Percentiles rank a stretch among this genome's conserved stretches.
Conservation (phyloP, 305 asterid species). For the Rubia peregrina region DNA sequence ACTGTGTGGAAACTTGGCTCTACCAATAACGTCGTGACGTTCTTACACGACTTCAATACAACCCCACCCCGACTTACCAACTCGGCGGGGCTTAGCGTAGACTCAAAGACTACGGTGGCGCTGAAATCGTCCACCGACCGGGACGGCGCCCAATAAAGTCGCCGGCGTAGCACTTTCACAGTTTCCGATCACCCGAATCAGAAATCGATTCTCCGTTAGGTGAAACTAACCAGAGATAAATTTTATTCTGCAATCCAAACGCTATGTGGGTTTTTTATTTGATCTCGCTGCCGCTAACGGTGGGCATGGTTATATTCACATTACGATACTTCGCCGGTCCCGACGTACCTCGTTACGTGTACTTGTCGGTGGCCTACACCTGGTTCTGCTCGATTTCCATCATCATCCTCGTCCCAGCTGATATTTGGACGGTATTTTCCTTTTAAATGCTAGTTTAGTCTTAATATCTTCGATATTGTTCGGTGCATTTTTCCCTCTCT, state of each 20-base stretch:
- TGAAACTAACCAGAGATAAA: background rate
- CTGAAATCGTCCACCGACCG: constrained; percentile 13
- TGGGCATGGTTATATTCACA: constrained; percentile 81
- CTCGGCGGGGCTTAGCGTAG: background rate
- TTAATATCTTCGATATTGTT: background rate
- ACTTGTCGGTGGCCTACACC: constrained; percentile 86
- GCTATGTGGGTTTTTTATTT: constrained; percentile 95
- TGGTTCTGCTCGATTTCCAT: constrained; percentile 96
- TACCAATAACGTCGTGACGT: no score
- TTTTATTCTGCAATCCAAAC: background rate
- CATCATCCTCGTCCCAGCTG: constrained; percentile 97
- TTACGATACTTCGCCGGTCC: constrained; percentile 91
- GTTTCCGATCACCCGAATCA: constrained; percentile 4
- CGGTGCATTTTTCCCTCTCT: background rate
- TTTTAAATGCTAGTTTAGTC: constrained; percentile 6
- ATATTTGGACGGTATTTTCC: constrained; percentile 82
- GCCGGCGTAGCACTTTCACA: background rate
- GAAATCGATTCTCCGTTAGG: background rate
- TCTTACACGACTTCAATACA: constrained; percentile 1
- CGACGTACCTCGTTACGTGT: constrained; percentile 84
- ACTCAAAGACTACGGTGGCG: constrained; percentile 9
- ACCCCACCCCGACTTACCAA: background rate
- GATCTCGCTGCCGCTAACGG: constrained; percentile 95
- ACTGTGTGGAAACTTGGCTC: no score
- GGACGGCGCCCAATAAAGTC: constrained; percentile 3